These are phyloP conservation scores for Podospora australis DNA, from an alignment of 495 filamentous ascomycete species.

Conservation along the genomic window DNA sequence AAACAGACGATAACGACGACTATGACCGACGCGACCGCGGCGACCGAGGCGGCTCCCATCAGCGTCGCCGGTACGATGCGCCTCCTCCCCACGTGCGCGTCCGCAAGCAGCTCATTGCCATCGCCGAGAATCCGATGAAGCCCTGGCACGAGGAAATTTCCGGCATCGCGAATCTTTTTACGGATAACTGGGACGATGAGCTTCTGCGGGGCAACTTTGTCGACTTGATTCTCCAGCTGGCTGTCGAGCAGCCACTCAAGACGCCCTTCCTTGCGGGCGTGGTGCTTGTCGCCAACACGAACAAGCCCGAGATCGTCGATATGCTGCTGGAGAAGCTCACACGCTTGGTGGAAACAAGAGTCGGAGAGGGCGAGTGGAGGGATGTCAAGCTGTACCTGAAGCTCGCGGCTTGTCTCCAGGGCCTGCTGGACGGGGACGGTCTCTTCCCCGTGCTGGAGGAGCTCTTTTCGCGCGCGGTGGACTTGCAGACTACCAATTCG, in stretches of 20 bases:
- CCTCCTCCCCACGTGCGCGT: constrained; percentile 69
- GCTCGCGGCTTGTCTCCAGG: constrained; percentile 76
- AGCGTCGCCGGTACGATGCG: constrained; percentile 73
- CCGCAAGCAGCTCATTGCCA: constrained; percentile 70
- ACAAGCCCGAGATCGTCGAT: constrained; percentile 63
- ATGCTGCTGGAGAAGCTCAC: constrained; percentile 60
- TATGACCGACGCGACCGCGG: constrained; percentile 68
- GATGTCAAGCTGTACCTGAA: constrained; percentile 86
- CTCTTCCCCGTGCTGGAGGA: constrained; percentile 80
- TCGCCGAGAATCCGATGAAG: constrained; percentile 81
- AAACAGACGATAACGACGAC: constrained; percentile 50
- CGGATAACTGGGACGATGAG: constrained; percentile 71
- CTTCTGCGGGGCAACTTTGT: constrained; percentile 62
- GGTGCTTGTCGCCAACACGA: constrained; percentile 64
- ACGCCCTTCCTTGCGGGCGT: constrained; percentile 86
- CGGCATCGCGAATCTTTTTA: constrained; percentile 66
- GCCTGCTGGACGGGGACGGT: constrained; percentile 72
- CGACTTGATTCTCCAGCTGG: constrained; percentile 64
- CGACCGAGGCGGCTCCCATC: constrained; percentile 63
- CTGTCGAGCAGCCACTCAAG: constrained; percentile 91
- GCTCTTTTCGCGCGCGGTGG: constrained; percentile 75
- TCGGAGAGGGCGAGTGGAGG: constrained; percentile 72
- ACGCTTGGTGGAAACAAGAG: constrained; percentile 50
- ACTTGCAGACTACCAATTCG: constrained; percentile 82
- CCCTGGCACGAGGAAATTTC: constrained; percentile 74